A percentile compares a stretch with the other conserved stretches of the same genome.
These are phyloP conservation scores for Gymnopilus junonius DNA, from an alignment of 768 basidiomycete species.

Conservation along the genomic window DNA sequence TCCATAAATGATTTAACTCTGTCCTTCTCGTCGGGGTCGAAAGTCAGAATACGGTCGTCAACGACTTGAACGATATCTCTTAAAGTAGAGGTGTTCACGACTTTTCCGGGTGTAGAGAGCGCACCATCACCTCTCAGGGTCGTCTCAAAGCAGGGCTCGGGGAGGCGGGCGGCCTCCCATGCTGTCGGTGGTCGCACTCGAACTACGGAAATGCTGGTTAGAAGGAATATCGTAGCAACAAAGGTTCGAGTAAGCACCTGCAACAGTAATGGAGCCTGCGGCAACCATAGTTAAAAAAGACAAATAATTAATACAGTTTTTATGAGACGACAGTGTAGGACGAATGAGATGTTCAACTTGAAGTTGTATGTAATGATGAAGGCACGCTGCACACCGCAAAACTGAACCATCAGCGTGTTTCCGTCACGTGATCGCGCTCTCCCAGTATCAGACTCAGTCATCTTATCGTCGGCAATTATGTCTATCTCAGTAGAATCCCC, in stretches of 20 bases:
- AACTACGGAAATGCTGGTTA: slow-evolving; percentile 50
- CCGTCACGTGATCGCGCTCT: slow-evolving; percentile 40
- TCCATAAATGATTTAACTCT: slow-evolving; percentile 79
- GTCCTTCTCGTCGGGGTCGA: slow-evolving; percentile 94
- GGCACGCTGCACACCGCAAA: too few relatives aligned
- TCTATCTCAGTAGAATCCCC: slow-evolving; percentile 62
- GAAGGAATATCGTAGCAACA: slow-evolving; percentile 18
- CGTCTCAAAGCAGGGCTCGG: slow-evolving; percentile 72
- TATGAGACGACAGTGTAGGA: slow-evolving; percentile 5
- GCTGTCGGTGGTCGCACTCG: slow-evolving; percentile 88
- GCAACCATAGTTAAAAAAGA: slow-evolving; percentile 62
- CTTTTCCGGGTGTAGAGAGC: slow-evolving; percentile 68
- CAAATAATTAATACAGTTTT: background rate
- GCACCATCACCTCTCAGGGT: slow-evolving; percentile 85
- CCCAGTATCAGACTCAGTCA: background rate
- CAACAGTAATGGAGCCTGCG: slow-evolving; percentile 87
- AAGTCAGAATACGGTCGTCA: slow-evolving; percentile 94
- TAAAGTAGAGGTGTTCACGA: slow-evolving; percentile 58
- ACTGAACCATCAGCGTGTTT: slow-evolving; percentile 43
- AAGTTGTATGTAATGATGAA: background rate
- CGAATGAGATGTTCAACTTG: slow-evolving; percentile 19
- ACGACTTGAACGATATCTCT: slow-evolving; percentile 86
- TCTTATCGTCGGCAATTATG: slow-evolving; percentile 24
- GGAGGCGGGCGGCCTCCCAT: slow-evolving; percentile 85
- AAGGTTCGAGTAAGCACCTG: slow-evolving; percentile 52